Conservation (phyloP, 805 yeast species). For the Kodamaea hsintzibuensis region DNA sequence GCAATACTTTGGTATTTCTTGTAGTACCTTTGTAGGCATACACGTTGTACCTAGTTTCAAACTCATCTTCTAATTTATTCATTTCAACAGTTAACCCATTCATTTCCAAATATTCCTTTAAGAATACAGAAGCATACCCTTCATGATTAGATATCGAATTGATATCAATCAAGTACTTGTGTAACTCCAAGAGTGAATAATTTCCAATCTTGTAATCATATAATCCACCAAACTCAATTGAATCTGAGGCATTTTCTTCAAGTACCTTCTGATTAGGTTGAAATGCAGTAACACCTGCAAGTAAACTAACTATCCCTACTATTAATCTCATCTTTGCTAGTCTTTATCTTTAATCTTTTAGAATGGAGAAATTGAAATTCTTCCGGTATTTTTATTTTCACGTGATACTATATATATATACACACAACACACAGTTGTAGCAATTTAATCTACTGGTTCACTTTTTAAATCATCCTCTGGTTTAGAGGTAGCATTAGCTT, state of each 20-base stretch:
- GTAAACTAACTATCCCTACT: background rate
- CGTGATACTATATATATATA: background rate
- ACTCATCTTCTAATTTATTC: slow-evolving; percentile 29
- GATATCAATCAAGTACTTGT: slow-evolving; percentile 26
- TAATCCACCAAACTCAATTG: slow-evolving; percentile 1
- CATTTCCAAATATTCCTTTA: slow-evolving; percentile 37
- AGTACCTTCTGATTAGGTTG: background rate
- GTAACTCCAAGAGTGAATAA: slow-evolving; percentile 24
- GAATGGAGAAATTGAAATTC: background rate
- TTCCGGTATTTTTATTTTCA: background rate
- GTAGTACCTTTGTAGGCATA: slow-evolving; percentile 54
- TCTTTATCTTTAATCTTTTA: too few relatives aligned
- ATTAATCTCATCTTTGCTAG: background rate
- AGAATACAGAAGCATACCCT: slow-evolving; percentile 35
- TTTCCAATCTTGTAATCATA: slow-evolving; percentile 13
- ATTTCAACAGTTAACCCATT: slow-evolving; percentile 56
- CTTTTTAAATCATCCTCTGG: background rate
- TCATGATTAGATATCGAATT: slow-evolving; percentile 29
- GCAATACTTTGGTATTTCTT: slow-evolving; percentile 48
- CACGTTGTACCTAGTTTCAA: slow-evolving; percentile 45
- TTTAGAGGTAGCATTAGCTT: background rate
- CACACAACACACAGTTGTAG: too few relatives aligned
- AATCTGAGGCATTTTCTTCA: background rate
- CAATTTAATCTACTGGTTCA: background rate
- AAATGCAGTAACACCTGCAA: background rate